phyloP scores from a whole-genome alignment of 495 filamentous ascomycete species.

The Hyaloscypha variabilis region DNA sequence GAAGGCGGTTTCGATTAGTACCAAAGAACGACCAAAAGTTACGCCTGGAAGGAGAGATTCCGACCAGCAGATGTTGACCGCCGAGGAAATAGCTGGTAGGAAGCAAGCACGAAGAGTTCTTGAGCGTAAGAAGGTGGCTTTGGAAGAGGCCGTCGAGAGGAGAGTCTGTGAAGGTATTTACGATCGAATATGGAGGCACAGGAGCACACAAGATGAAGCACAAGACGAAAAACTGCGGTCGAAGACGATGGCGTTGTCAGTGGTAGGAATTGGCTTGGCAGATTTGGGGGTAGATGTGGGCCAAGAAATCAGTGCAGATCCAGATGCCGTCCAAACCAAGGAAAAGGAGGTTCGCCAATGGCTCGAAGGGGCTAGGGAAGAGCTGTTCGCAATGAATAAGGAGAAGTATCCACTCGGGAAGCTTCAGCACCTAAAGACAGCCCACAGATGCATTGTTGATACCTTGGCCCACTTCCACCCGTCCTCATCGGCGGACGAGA shows the following conservation, averaged over 20 bases:
- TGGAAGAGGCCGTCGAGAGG: conserved; percentile 93
- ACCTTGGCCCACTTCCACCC: conserved; percentile 75
- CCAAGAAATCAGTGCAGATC: conserved; percentile 43
- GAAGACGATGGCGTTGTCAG: conserved; percentile 84
- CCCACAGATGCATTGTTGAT: conserved; percentile 94
- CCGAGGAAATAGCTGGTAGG: conserved; percentile 77
- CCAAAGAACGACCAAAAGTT: conserved; percentile 49
- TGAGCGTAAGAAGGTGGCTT: conserved; percentile 69
- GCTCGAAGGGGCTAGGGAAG: conserved; percentile 73
- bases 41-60: conserved; percentile 36
- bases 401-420: conserved; percentile 89
- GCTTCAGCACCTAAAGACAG: conserved; percentile 81
- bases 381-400: conserved; percentile 81
- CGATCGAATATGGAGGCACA: conserved; percentile 85
- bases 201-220: conserved; percentile 90
- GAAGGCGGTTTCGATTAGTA: conserved; percentile 53
- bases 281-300: conserved; percentile 84
- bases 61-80: conserved; percentile 91
- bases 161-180: conserved; percentile 87
- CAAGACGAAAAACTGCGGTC: conserved; percentile 94
- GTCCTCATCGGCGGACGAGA: conserved; percentile 94
- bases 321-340: conserved; percentile 52
- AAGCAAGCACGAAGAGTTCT: conserved; percentile 76
- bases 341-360: conserved; percentile 72
- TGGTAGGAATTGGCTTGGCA: conserved; percentile 85